Evolutionary conservation across 495 filamentous ascomycete species (phyloP).

Genomic region (Amorphotheca resinae): DNA sequence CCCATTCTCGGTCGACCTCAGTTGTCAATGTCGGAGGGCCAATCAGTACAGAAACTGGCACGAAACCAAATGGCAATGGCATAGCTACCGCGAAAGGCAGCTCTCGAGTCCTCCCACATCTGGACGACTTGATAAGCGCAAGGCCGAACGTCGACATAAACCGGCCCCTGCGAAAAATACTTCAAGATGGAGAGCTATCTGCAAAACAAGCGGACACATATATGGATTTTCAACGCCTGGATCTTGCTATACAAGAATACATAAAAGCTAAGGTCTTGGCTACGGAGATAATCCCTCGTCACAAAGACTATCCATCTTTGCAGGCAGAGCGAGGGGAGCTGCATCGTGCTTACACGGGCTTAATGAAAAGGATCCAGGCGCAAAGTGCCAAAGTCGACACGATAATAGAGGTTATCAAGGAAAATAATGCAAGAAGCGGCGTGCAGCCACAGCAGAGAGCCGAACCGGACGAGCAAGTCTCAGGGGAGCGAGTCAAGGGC

Average conservation of each 20-base stretch:
- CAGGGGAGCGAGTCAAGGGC: slow-evolving; percentile 4
- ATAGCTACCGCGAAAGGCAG: slow-evolving; percentile 4
- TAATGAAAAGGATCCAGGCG: slow-evolving; percentile 34
- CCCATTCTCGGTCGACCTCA: slow-evolving; percentile 8
- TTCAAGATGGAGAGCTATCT: slow-evolving; percentile 35
- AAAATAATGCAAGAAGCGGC: slow-evolving; percentile 48
- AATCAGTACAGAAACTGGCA: slow-evolving; percentile 5
- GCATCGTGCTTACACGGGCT: slow-evolving; percentile 35
- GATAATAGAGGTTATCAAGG: slow-evolving; percentile 55
- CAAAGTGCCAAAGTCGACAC: slow-evolving; percentile 36
- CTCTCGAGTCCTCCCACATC: slow-evolving; percentile 48
- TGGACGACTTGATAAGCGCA: slow-evolving; percentile 55
- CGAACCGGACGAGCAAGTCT: not conserved
- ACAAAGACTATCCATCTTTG: slow-evolving; percentile 50
- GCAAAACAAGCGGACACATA: slow-evolving; percentile 39
- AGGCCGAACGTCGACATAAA: slow-evolving; percentile 30
- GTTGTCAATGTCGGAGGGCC: slow-evolving; percentile 11
- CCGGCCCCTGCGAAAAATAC: slow-evolving; percentile 33
- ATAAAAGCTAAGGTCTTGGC: slow-evolving; percentile 67
- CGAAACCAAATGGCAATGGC: not conserved
- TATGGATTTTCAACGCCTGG: slow-evolving; percentile 38
- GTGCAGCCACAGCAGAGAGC: slow-evolving; percentile 17
- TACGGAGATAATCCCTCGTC: slow-evolving; percentile 57
- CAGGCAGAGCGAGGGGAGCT: slow-evolving; percentile 30
- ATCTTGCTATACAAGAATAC: slow-evolving; percentile 51